Evolutionary conservation across 148 eudicot genomes (phyloP), one percentile per base, ranked within the genome.

Genomic region (Selenicereus undatus): DNA sequence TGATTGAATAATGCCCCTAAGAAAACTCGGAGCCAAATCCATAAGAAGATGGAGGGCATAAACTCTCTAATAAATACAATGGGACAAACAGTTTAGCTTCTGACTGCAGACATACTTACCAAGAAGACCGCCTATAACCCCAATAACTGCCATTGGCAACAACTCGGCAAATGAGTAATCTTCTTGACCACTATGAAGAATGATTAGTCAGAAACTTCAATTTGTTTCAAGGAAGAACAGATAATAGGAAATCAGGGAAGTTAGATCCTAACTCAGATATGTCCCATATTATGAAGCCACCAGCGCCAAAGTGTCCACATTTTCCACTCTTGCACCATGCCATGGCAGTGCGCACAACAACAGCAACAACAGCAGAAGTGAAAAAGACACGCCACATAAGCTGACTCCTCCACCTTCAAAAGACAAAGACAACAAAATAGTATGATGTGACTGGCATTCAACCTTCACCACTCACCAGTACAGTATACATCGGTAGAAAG

Each of bases 351-450:
- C 98, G 99, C 79, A 96, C 98, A 81, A 96, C 99, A 81, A 96
- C 98, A 82, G 97, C 99, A 76, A 96, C 99, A 83, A 96, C 90
- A 80, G 99, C 99, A 88, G 99, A 96, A 75, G 99, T 96, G 89
- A 96, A 96, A 81, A 96, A 96, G 78, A 96, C 99, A 83, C 99
- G 99, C 99, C 99, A 96, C 99, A 96, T 96, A 70, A 96, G 95
- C 87, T 96, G 99, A 91, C 99, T 96, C 83, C 97, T 96, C 99
- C 99, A 96, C 99, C 99, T 96, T 87, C 82, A 89, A 84, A 43
- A 58, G 70, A 74, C 69, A 76, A 79, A 72, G 71, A 60, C 3
- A 58, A 77, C 11, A 52, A 62, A 78, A 81, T 42, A 76, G 24
- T 3, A 82, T 52, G 18, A 73, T 75, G 27, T 24, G 36, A 78